Evolutionary conservation across 257 asterid genomes (phyloP), one percentile per base, ranked within the genome.

Genomic region (Solanum virginianum): DNA sequence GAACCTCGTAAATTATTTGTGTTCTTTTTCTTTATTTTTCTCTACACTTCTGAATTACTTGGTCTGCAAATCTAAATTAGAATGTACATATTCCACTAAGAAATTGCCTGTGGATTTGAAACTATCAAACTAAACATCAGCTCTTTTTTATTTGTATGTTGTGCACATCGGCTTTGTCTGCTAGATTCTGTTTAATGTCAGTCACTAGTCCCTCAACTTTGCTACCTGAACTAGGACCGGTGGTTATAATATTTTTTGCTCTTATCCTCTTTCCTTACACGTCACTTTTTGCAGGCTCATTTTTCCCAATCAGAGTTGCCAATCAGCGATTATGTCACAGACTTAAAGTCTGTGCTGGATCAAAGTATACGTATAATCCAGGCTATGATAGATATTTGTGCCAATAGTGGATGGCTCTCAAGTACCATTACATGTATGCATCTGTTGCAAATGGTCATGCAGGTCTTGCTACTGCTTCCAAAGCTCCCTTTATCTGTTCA

Each of bases 301-400:
- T 95, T 96, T 87, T 94, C 98, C 72, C 91, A 89, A 85, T 92
- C 93, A 87, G 97, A 96, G 84, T 86, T 96, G 56, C 98, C 98
- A 70, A 85, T 95, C 88, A 94, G 97, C 71, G 99, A 96, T 91
- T 96, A 96, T 82, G 91, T 94, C 66, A 96, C 99, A 22, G 99
- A 96, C 89, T 86, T 94, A 90, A 96, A 96, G 91, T 95, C 98
- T 36, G 98, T 96, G 83, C 86, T 96, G 91, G 99, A 95, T 93
- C 99, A 96, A 86, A 95, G 99, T 87, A 95, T 96, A 85, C 98
- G 98, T 66, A 89, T 96, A 81, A 88, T 96, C 86, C 99, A 96
- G 94, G 99, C 98, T 87, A 96, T 96, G 99, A 96, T 96, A 89
- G 99, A 96, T 91, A 87, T 96, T 65, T 96, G 98, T 89, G 98